Evolutionary conservation across 805 yeast species (phyloP).

Genomic region (Starmerella geochares): DNA sequence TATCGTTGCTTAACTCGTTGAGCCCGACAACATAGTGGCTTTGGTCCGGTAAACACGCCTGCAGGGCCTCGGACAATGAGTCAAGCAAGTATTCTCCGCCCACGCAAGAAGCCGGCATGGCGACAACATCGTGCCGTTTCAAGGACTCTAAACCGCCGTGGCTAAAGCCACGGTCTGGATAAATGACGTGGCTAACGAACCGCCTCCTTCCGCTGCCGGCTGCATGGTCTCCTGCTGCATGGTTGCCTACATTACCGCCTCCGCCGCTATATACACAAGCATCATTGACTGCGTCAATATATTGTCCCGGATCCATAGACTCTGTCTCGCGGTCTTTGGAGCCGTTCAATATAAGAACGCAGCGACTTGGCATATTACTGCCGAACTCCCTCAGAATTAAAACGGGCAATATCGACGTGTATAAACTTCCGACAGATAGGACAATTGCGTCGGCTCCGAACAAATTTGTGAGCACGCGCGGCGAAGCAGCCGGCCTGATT

Average conservation of each 20-base stretch:
- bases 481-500: slow-evolving; percentile 62
- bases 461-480: slow-evolving; percentile 47
- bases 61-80: slow-evolving; percentile 3
- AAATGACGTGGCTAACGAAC: slow-evolving; percentile 60
- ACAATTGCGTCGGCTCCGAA: slow-evolving; percentile 45
- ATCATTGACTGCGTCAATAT: slow-evolving; percentile 42
- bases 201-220: too few species aligned
- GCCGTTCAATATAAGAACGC: slow-evolving; percentile 62
- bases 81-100: slow-evolving; percentile 9
- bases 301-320: slow-evolving; percentile 52
- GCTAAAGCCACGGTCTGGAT: slow-evolving; percentile 23
- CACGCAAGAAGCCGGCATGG: slow-evolving; percentile 2
- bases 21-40: background rate
- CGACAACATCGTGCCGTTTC: background rate
- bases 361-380: slow-evolving; percentile 20
- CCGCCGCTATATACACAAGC: slow-evolving; percentile 4
- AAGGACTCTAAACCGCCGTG: background rate
- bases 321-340: slow-evolving; percentile 68
- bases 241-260: too few species aligned
- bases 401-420: slow-evolving; percentile 79
- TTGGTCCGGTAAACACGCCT: slow-evolving; percentile 1
- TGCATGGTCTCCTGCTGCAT: too few species aligned
- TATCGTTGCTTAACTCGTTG: background rate
- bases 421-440: slow-evolving; percentile 76
- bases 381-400: slow-evolving; percentile 51